phyloP scores from a whole-genome alignment of 108 stramenopile species.

The Skeletonema tropicum region DNA sequence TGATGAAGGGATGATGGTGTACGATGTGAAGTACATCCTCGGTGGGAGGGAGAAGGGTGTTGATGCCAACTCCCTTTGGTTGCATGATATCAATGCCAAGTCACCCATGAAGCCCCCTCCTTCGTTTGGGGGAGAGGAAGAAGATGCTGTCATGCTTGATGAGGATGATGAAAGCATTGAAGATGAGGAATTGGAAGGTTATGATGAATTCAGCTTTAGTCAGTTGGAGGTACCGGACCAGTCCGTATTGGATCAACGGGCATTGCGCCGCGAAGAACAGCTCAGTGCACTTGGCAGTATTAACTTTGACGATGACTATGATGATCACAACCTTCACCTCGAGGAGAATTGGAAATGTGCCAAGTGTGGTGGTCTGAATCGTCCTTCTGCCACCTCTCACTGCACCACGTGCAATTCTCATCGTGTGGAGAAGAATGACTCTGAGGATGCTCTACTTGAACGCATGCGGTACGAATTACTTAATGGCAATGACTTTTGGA shows the following conservation, averaged over 20 bases:
- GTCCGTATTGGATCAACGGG: background rate
- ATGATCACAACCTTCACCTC: background rate
- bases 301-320: background rate
- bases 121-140: background rate
- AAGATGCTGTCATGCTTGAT: background rate
- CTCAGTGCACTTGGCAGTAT: background rate
- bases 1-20: background rate
- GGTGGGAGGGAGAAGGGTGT: slow-evolving; percentile 14
- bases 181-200: slow-evolving; percentile 3
- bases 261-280: background rate
- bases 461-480: slow-evolving; percentile 32
- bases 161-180: slow-evolving; percentile 2
- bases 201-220: background rate
- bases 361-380: slow-evolving; percentile 10
- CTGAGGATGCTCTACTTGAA: slow-evolving; percentile 23
- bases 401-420: slow-evolving; percentile 12
- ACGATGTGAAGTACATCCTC: slow-evolving; percentile 23
- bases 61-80: slow-evolving; percentile 9
- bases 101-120: background rate
- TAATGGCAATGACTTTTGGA: slow-evolving; percentile 44
- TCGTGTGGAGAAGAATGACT: background rate
- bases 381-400: slow-evolving; percentile 1
- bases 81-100: background rate
- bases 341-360: slow-evolving; percentile 19
- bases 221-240: background rate